Conservation (phyloP, 352 stramenopile genomes). For the Phytophthora sansomeana region DNA sequence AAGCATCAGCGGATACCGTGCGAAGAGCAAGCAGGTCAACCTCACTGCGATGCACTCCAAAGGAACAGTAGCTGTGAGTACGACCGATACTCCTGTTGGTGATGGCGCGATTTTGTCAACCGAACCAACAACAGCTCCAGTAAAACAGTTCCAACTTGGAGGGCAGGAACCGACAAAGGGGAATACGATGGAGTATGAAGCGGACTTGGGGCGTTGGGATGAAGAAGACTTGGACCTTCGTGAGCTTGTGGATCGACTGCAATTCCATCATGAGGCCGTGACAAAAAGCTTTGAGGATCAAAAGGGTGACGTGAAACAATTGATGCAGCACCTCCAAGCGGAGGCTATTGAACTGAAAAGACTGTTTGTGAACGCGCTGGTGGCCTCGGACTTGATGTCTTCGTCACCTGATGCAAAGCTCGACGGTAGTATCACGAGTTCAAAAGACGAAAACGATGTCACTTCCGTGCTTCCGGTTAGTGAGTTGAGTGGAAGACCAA, state of each 20-base stretch:
- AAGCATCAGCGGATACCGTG: constrained; percentile 51
- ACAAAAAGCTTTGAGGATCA: constrained; percentile 80
- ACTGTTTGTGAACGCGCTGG: constrained; percentile 65
- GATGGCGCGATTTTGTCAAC: constrained; percentile 15
- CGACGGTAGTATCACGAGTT: neutral
- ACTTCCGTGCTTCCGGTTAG: constrained; percentile 23
- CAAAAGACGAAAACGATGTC: neutral
- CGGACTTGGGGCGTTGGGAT: constrained; percentile 71
- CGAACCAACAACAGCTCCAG: constrained; percentile 14
- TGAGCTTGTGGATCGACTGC: constrained; percentile 76
- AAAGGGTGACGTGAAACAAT: constrained; percentile 64
- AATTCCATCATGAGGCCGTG: constrained; percentile 82
- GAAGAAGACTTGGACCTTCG: constrained; percentile 81
- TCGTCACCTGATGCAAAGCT: neutral
- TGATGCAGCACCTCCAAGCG: constrained; percentile 72
- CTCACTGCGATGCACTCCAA: constrained; percentile 75
- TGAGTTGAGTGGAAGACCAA: constrained; percentile 28
- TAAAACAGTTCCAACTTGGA: constrained; percentile 33
- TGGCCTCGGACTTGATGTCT: constrained; percentile 37
- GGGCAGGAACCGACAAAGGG: constrained; percentile 21
- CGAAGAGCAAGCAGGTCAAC: constrained; percentile 63
- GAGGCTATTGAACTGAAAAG: constrained; percentile 76
- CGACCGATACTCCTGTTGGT: constrained; percentile 20
- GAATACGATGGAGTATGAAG: constrained; percentile 44
- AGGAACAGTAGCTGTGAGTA: constrained; percentile 63